Evolutionary conservation across 169 alveolate species (phyloP).

Genomic region (Eimeria praecox): DNA sequence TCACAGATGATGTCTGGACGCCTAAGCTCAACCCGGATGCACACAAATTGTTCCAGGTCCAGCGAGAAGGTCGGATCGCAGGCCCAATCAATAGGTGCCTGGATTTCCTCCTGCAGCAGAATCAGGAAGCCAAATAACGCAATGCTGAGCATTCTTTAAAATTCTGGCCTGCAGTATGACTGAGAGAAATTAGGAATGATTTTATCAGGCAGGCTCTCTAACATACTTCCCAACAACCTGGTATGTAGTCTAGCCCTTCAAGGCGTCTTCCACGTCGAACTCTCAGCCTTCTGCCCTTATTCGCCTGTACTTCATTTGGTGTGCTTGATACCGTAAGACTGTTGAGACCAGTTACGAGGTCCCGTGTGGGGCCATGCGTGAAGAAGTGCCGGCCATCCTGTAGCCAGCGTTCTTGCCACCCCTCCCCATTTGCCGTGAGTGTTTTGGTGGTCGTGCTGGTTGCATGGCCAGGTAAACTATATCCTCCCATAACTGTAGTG

Average conservation of each 20-base stretch:
- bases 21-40: conserved; percentile 28
- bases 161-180: background rate
- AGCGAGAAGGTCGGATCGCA: conserved; percentile 31
- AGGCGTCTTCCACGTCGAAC: conserved; percentile 18
- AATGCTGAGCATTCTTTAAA: background rate
- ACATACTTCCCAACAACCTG: conserved; percentile 65
- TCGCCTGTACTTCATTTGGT: background rate
- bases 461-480: background rate
- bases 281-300: background rate
- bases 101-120: background rate
- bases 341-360: background rate
- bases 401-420: background rate
- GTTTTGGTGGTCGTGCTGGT: background rate
- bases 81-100: conserved; percentile 34
- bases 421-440: background rate
- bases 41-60: conserved; percentile 1
- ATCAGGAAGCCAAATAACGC: background rate
- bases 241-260: conserved; percentile 49
- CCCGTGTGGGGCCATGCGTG: background rate
- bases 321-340: background rate
- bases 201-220: background rate
- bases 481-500: background rate
- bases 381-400: background rate
- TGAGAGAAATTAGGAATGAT: background rate
- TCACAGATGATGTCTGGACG: conserved; percentile 27